Percentiles rank a stretch among this genome's conserved stretches.
Evolutionary conservation across 768 basidiomycete genomes (phyloP).

Genomic region (Kwoniella shandongensis): DNA sequence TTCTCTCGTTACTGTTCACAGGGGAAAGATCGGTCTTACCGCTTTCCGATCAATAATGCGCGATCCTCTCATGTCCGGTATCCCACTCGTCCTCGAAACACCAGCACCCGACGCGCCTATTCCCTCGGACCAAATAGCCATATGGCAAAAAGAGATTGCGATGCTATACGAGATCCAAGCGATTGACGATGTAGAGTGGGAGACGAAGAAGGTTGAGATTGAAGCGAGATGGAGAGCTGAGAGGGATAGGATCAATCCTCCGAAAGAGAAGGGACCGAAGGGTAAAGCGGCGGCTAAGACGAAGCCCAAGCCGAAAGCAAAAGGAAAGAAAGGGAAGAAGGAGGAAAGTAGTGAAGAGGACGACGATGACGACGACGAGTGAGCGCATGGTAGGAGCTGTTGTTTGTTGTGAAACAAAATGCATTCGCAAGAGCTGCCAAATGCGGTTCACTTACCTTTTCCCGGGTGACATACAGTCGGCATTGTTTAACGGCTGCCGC

Average conservation of each 20-base stretch:
- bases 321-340: constrained; percentile 16
- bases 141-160: constrained; percentile 73
- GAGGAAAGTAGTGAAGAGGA: constrained; percentile 28
- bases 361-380: constrained; percentile 21
- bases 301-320: constrained; percentile 27
- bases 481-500: too few relatives aligned
- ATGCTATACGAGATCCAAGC: constrained; percentile 59
- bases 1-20: too few relatives aligned
- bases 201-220: constrained; percentile 33
- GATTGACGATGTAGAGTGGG: constrained; percentile 45
- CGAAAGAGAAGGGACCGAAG: constrained; percentile 32
- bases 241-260: constrained; percentile 42
- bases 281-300: constrained; percentile 22
- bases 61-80: constrained; percentile 66
- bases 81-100: constrained; percentile 82
- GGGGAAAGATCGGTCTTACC: constrained; percentile 66
- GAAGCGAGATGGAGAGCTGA: constrained; percentile 39
- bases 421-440: neutral
- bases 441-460: too few relatives aligned
- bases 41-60: constrained; percentile 68
- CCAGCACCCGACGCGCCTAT: constrained; percentile 63
- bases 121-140: constrained; percentile 53
- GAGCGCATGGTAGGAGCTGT: too few relatives aligned
- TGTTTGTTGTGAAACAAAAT: neutral
- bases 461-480: too few relatives aligned